These are phyloP conservation scores for Salicornia ramosissima DNA, from an alignment of 148 eudicot species.

Conservation along the genomic window DNA sequence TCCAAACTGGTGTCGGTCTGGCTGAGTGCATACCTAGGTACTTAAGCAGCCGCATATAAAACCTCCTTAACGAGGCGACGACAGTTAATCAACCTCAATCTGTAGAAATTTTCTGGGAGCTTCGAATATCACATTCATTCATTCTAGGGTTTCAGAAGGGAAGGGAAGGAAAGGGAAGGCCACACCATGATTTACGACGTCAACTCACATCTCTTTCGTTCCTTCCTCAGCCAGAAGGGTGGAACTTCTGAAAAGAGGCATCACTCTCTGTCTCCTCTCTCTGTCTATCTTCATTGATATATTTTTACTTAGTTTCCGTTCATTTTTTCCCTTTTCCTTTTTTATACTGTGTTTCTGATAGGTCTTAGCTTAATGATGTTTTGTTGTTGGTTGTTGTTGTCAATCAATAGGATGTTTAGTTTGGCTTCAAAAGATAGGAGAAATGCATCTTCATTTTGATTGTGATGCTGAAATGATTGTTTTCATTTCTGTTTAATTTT, in stretches of 20 bases:
- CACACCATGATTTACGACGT: constrained; percentile 61
- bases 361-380: too few species aligned
- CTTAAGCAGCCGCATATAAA: too few species aligned
- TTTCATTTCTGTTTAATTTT: too few species aligned
- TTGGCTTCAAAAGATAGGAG: too few species aligned
- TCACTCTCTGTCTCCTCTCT: not conserved
- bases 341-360: not conserved
- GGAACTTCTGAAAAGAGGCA: constrained; percentile 65
- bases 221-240: constrained; percentile 72
- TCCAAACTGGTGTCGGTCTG: too few species aligned
- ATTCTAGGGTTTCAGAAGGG: constrained; percentile 6
- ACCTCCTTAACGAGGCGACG: too few species aligned
- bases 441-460: too few species aligned
- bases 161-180: not conserved
- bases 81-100: too few species aligned
- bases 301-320: not conserved
- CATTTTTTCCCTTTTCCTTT: not conserved
- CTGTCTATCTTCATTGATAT: not conserved
- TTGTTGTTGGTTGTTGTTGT: not conserved
- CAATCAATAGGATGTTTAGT: too few species aligned
- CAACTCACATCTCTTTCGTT: constrained; percentile 55
- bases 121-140: not conserved
- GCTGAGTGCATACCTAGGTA: too few species aligned
- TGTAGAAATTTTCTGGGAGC: not conserved
- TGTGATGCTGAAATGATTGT: too few species aligned